These are phyloP conservation scores for Litchi chinensis DNA, from an alignment of 345 rosid genomes.

Conservation along the genomic window DNA sequence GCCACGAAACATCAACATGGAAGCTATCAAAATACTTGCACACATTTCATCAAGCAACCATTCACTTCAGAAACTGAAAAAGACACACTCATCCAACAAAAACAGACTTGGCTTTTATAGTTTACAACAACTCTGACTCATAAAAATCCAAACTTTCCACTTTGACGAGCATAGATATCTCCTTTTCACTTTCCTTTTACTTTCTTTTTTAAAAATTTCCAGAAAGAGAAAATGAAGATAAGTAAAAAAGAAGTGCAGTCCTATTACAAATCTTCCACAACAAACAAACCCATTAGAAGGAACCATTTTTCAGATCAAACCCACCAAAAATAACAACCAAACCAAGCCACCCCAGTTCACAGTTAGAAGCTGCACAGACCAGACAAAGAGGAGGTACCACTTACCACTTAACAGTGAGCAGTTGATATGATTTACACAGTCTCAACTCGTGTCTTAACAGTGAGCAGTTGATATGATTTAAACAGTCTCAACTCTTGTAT, in stretches of 20 bases:
- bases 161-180: background rate
- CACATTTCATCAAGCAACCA: background rate
- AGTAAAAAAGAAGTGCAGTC: too few relatives aligned
- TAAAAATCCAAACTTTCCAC: background rate
- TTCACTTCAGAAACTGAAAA: background rate
- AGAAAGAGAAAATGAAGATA: too few relatives aligned
- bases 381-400: background rate
- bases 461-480: background rate
- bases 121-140: background rate
- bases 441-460: background rate
- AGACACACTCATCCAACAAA: background rate
- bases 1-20: background rate
- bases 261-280: background rate
- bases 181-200: background rate
- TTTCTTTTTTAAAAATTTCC: too few relatives aligned
- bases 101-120: background rate
- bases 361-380: background rate
- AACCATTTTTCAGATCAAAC: background rate
- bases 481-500: background rate
- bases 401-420: background rate
- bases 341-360: background rate
- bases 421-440: background rate
- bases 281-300: background rate
- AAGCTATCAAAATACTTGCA: background rate
- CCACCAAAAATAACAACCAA: background rate